Base-by-base conservation (phyloP, 495 filamentous ascomycete genomes). In the Daldinia bambusicola region DNA sequence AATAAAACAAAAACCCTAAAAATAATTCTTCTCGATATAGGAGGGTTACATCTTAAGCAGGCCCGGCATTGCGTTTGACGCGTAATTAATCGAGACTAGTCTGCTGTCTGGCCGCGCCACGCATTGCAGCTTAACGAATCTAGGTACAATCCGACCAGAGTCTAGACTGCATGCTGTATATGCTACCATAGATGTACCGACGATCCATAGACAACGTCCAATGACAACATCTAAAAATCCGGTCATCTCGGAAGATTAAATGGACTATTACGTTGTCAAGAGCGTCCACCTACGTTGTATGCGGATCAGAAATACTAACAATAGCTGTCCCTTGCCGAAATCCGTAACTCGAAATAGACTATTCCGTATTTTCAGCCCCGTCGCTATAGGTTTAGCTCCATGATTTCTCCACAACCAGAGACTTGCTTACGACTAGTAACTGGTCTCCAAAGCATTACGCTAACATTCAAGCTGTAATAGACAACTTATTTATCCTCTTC, bases 21-120 rank as follows among this genome's bases (percentile, higher is more conserved):
- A 26, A 1, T 14, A 22, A 48, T 9, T 20, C 20, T 48, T 18
- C 20, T 48, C 18, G 2, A 18, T 12, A 57, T 43, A 16, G 57
- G 31, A 57, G 55, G 68, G 68, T 71, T 66, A 37, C 63, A 71
- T 66, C 32, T n/a, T 66, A 57, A 66, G 68, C 41, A 71, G 53
- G 38, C 58, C 61, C 40, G 20, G 40, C 41, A 63, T 58, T 63
- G 7, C 53, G 57, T 51, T 67, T 66, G 48, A 53, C 69, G 58
- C 63, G 63, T 67, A 63, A 58, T 66, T 63, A 52, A 43, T 37
- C 50, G 52, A 59, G 5, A 20, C 16, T 36, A 63, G 30, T 31
- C 57, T 18, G 41, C 63, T 9, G 36, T 58, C 43, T 48, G 26
- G 51, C 13, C 8, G 43, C 34, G 30, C 37, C 40, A 53, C 58